Percentiles rank a stretch among this genome's conserved stretches.
Conservation (phyloP, 257 asterid species). For the Gynochthodes officinalis region DNA sequence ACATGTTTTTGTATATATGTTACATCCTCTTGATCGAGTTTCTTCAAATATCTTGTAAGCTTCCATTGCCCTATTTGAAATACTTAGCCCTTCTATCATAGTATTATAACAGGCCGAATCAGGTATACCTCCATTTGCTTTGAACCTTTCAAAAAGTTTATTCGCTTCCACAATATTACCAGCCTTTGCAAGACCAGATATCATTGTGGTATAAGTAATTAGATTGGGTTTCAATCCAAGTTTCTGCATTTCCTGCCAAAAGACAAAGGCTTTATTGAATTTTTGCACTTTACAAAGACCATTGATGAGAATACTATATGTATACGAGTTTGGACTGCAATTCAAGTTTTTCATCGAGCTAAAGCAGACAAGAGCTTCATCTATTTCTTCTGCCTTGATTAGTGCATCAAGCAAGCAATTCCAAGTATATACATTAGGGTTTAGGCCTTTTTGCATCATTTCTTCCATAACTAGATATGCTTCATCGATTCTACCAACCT, state of each 20-base stretch:
- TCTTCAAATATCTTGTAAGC: slow-evolving; percentile 84
- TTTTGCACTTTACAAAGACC: slow-evolving; percentile 81
- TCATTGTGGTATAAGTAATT: slow-evolving; percentile 77
- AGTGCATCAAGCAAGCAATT: slow-evolving; percentile 94
- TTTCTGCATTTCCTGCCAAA: slow-evolving; percentile 98
- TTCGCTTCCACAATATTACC: slow-evolving; percentile 81
- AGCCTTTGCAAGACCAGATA: slow-evolving; percentile 92
- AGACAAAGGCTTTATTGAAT: slow-evolving; percentile 93
- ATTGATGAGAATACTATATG: slow-evolving; percentile 76
- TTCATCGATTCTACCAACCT: slow-evolving; percentile 93
- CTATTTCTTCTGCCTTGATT: slow-evolving; percentile 85
- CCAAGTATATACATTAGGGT: slow-evolving; percentile 85
- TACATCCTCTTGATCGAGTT: slow-evolving; percentile 75
- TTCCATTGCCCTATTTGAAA: slow-evolving; percentile 68
- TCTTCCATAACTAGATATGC: slow-evolving; percentile 93
- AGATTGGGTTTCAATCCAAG: slow-evolving; percentile 76
- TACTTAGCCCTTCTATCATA: slow-evolving; percentile 83
- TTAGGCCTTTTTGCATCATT: slow-evolving; percentile 75
- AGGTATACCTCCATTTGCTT: slow-evolving; percentile 74
- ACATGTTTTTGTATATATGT: slow-evolving; percentile 75
- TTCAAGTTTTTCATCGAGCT: slow-evolving; percentile 82
- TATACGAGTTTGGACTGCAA: slow-evolving; percentile 56
- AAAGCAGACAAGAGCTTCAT: slow-evolving; percentile 94
- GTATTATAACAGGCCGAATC: slow-evolving; percentile 92
- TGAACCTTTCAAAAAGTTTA: slow-evolving; percentile 64